Conservation (phyloP, 192 early-diverging fungal genomes). For the Umbelopsis sp. region DNA sequence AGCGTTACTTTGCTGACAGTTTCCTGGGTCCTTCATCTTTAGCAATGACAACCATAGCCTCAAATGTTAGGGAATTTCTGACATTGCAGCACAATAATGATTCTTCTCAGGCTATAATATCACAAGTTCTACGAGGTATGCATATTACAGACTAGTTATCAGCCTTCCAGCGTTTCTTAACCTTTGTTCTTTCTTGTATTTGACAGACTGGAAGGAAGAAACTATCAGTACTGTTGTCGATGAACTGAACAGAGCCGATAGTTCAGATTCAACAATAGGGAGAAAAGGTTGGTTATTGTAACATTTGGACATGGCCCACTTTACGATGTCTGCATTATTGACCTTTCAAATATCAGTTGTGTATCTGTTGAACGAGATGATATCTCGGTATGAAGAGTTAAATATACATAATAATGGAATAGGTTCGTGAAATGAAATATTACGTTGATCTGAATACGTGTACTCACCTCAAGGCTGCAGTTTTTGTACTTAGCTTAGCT, state of each 20-base stretch:
- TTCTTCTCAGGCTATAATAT: not conserved
- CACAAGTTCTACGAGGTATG: not conserved
- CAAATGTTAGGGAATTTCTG: not conserved
- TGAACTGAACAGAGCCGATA: not conserved
- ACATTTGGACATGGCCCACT: not conserved
- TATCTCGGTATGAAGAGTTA: not conserved
- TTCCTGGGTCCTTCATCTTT: not conserved
- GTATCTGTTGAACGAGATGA: not conserved
- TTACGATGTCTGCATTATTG: not conserved
- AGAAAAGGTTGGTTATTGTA: not conserved
- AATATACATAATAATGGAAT: not conserved
- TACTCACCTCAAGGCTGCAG: not conserved
- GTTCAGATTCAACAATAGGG: not conserved
- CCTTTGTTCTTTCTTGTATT: not conserved
- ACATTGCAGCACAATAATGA: not conserved
- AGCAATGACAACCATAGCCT: conserved; percentile 5
- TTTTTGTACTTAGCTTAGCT: not conserved
- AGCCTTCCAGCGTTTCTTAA: not conserved
- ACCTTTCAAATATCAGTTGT: not conserved
- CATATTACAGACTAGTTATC: not conserved
- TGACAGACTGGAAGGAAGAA: not conserved
- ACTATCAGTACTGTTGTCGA: not conserved
- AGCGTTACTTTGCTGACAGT: not conserved
- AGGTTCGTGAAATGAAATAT: not conserved
- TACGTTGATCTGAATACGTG: not conserved